Evolutionary conservation across 192 early-diverging fungal species (phyloP).

Genomic region (Allomyces macrogynus): DNA sequence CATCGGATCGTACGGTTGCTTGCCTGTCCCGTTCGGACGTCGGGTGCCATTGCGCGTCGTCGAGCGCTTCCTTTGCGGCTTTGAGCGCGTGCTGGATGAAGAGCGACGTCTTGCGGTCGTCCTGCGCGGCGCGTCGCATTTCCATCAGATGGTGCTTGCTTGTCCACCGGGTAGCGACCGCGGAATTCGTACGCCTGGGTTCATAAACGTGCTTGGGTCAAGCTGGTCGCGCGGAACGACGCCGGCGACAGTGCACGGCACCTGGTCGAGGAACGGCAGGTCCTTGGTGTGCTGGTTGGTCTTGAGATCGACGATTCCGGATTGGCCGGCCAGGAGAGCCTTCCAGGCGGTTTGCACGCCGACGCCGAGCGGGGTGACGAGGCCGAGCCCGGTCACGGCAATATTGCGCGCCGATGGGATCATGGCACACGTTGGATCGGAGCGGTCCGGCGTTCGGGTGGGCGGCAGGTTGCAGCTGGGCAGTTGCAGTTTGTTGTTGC

Average conservation of each 20-base stretch:
- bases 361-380: constrained; percentile 77
- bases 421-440: too few species aligned
- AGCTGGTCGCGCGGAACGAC: constrained; percentile 24
- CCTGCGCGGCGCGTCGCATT: constrained; percentile 17
- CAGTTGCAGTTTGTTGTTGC: too few species aligned
- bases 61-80: constrained; percentile 64
- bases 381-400: constrained; percentile 83
- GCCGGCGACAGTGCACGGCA: constrained; percentile 60
- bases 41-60: constrained; percentile 55
- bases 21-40: constrained; percentile 30
- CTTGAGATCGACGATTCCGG: constrained; percentile 55
- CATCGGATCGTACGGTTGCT: constrained; percentile 27
- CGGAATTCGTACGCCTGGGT: background rate
- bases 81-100: constrained; percentile 76
- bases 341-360: constrained; percentile 52
- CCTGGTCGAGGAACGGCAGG: constrained; percentile 27
- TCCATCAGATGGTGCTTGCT: background rate
- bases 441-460: too few species aligned
- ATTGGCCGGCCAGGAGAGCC: constrained; percentile 42
- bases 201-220: background rate
- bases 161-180: background rate
- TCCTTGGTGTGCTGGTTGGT: constrained; percentile 2
- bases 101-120: constrained; percentile 49
- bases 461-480: too few species aligned
- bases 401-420: constrained; percentile 15